Percentiles rank a stretch among this genome's conserved stretches.
These are phyloP conservation scores for Mediolabrus comicus DNA, from an alignment of 108 stramenopile genomes.

Conservation along the genomic window DNA sequence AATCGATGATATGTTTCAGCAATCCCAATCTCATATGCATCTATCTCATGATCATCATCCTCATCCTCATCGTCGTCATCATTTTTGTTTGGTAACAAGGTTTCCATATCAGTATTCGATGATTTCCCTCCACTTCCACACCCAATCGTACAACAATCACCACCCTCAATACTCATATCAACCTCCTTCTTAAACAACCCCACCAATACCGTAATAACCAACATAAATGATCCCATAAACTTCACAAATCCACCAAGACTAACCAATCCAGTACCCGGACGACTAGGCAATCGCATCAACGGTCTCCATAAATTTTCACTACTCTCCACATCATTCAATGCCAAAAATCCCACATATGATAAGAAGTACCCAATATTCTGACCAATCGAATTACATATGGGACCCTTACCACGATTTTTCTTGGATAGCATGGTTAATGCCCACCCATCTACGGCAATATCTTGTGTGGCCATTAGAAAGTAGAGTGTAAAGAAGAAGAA, in stretches of 20 bases:
- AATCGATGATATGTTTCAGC: slow-evolving; percentile 84
- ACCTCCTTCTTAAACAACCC: slow-evolving; percentile 90
- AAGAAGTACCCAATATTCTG: slow-evolving; percentile 97
- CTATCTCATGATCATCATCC: slow-evolving; percentile 80
- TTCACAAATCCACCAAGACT: slow-evolving; percentile 86
- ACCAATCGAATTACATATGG: slow-evolving; percentile 95
- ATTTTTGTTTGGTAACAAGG: slow-evolving; percentile 24
- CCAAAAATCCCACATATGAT: slow-evolving; percentile 95
- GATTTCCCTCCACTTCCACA: slow-evolving; percentile 8
- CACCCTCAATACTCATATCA: slow-evolving; percentile 32
- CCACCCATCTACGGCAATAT: slow-evolving; percentile 99
- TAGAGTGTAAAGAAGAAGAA: slow-evolving; percentile 94
- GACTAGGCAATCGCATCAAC: slow-evolving; percentile 58
- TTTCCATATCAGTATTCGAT: slow-evolving; percentile 27
- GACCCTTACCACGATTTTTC: slow-evolving; percentile 92
- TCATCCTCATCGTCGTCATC: slow-evolving; percentile 41
- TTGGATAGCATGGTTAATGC: slow-evolving; percentile 97
- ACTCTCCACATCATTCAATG: slow-evolving; percentile 90
- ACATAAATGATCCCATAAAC: slow-evolving; percentile 94
- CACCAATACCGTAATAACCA: slow-evolving; percentile 85
- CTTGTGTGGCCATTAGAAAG: slow-evolving; percentile 99
- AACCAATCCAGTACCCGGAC: slow-evolving; percentile 71
- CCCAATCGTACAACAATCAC: slow-evolving; percentile 20
- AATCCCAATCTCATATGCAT: slow-evolving; percentile 83
- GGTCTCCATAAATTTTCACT: slow-evolving; percentile 83